Percentiles rank a stretch among this genome's conserved stretches.
phyloP scores from a whole-genome alignment of 2,329 filamentous ascomycete genomes.

The Aspergillus chevalieri region DNA sequence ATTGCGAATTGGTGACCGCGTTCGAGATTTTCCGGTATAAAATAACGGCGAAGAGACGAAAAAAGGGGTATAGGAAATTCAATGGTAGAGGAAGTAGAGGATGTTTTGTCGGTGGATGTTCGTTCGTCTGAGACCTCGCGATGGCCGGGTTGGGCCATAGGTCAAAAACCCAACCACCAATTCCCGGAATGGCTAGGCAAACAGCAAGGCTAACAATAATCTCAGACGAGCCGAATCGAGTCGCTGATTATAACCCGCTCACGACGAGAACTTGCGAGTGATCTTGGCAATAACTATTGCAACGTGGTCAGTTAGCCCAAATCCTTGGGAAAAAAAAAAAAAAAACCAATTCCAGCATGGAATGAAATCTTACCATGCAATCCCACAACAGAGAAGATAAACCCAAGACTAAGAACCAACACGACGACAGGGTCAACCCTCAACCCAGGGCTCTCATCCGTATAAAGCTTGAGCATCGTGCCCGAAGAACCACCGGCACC shows the following conservation, averaged over 20 bases:
- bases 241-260: conserved; percentile 11
- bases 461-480: conserved; percentile 99
- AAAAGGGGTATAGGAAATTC: conserved; percentile 16
- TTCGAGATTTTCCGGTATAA: not conserved
- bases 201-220: not conserved
- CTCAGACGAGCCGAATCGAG: conserved; percentile 2
- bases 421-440: conserved; percentile 98
- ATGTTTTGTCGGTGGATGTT: not conserved
- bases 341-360: not conserved
- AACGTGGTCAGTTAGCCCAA: conserved; percentile 10
- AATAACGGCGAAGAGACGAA: conserved; percentile 8
- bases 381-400: conserved; percentile 97
- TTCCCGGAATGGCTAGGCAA: no score
- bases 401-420: conserved; percentile 89
- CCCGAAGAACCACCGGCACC: conserved; percentile 93
- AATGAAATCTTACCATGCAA: conserved; percentile 71
- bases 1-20: conserved; percentile 3
- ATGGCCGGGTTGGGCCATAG: not conserved
- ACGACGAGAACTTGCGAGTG: conserved; percentile 74
- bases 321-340: not conserved
- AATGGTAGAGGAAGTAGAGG: not conserved
- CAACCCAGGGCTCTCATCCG: conserved; percentile 92
- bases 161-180: not conserved
- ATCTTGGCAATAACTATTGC: conserved; percentile 84
- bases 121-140: not conserved